These are phyloP conservation scores for Capsicum chinense DNA, from an alignment of 257 asterid genomes.

Conservation along the genomic window DNA sequence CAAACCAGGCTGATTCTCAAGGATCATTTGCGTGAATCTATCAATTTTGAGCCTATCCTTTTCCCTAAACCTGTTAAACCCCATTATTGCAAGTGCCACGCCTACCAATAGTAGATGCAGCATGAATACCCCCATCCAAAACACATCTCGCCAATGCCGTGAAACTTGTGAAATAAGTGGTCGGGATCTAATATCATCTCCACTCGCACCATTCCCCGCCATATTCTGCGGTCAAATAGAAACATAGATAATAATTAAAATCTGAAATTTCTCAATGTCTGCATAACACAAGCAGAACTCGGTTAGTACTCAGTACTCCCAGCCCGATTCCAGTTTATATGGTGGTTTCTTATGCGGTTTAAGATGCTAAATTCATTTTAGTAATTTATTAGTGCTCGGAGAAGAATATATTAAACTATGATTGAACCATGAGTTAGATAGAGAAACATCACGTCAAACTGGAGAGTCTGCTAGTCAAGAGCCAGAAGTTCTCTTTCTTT, in stretches of 20 bases:
- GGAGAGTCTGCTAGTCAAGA: background rate
- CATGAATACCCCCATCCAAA: constrained; percentile 81
- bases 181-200: constrained; percentile 41
- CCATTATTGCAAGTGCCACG: constrained; percentile 75
- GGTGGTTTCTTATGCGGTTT: background rate
- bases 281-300: constrained; percentile 1
- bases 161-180: constrained; percentile 51
- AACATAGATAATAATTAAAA: background rate
- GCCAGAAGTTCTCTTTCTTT: background rate
- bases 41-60: constrained; percentile 93
- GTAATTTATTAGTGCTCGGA: background rate
- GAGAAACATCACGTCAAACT: background rate
- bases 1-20: constrained; percentile 77
- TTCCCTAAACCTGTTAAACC: constrained; percentile 80
- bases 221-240: constrained; percentile 61
- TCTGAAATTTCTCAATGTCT: background rate
- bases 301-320: background rate
- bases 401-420: background rate
- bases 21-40: constrained; percentile 71
- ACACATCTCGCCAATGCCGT: constrained; percentile 87
- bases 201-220: constrained; percentile 43
- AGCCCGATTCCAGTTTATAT: background rate
- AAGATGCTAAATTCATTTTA: constrained; percentile 9
- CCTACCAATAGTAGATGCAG: constrained; percentile 77
- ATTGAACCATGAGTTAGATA: background rate